Evolutionary conservation across 202 grass and related monocot species (phyloP).

Genomic region (Panicum hallii): DNA sequence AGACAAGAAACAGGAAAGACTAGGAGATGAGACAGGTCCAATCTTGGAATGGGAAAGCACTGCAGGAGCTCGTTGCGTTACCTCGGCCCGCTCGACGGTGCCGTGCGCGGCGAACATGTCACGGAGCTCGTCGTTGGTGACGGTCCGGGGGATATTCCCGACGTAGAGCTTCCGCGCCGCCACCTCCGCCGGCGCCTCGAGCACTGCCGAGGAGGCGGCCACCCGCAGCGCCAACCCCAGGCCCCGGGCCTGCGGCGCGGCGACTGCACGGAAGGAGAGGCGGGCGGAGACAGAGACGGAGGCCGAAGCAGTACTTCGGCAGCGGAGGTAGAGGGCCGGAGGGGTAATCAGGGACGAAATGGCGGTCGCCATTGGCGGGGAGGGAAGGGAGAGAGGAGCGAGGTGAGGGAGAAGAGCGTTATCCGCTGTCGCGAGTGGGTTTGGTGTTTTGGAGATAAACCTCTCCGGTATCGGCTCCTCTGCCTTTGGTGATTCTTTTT

Average conservation of each 20-base stretch:
- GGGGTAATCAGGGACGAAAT: slow-evolving; percentile 48
- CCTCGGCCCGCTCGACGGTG: slow-evolving; percentile 83
- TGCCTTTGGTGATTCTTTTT: neutral
- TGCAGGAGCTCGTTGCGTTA: slow-evolving; percentile 24
- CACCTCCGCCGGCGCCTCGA: slow-evolving; percentile 52
- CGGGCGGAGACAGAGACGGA: neutral
- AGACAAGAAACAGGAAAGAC: neutral
- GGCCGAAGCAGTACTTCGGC: neutral
- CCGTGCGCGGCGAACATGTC: slow-evolving; percentile 76
- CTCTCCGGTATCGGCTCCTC: neutral
- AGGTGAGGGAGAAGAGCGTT: slow-evolving; percentile 34
- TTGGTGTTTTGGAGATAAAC: slow-evolving; percentile 10
- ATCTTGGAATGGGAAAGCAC: neutral
- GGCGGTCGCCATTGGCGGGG: slow-evolving; percentile 47
- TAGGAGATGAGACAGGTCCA: neutral
- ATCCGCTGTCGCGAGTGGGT: slow-evolving; percentile 48
- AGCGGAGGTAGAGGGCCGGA: slow-evolving; percentile 16
- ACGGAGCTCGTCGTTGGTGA: slow-evolving; percentile 74
- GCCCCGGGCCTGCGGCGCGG: slow-evolving; percentile 26
- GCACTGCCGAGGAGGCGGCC: slow-evolving; percentile 49
- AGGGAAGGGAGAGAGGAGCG: neutral
- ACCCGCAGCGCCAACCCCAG: slow-evolving; percentile 37
- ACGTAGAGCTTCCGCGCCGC: slow-evolving; percentile 84
- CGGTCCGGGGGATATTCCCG: slow-evolving; percentile 85
- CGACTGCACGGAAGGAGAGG: slow-evolving; percentile 32